A percentile compares a stretch with the other conserved stretches of the same genome.
These are phyloP conservation scores for Neopestalotiopsis rosae DNA, from an alignment of 2,329 filamentous ascomycete species.

Conservation along the genomic window DNA sequence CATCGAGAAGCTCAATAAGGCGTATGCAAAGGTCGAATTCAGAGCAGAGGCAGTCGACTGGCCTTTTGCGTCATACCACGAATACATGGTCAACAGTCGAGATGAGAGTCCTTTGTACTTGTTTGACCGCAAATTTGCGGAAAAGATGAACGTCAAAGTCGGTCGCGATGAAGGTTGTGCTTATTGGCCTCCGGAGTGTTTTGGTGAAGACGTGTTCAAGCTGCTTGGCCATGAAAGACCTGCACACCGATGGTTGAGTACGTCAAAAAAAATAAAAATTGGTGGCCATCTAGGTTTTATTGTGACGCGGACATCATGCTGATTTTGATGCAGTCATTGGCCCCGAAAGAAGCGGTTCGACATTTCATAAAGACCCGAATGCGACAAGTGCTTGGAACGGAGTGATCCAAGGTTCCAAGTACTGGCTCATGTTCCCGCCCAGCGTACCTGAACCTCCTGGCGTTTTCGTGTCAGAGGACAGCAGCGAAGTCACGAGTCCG, in stretches of 20 bases:
- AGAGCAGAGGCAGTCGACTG: slow-evolving; percentile 94
- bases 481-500: slow-evolving; percentile 91
- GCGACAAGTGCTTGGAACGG: slow-evolving; percentile 90
- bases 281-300: neutral
- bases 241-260: slow-evolving; percentile 84
- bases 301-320: neutral
- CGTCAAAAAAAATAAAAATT: slow-evolving; percentile 11
- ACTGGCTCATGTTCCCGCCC: slow-evolving; percentile 98
- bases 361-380: slow-evolving; percentile 87
- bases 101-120: slow-evolving; percentile 94
- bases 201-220: slow-evolving; percentile 85
- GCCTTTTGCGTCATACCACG: slow-evolving; percentile 79
- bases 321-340: slow-evolving; percentile 64
- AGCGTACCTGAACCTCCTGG: slow-evolving; percentile 76
- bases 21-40: slow-evolving; percentile 73
- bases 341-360: slow-evolving; percentile 84
- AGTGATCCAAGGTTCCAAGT: slow-evolving; percentile 86
- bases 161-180: slow-evolving; percentile 55
- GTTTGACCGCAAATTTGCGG: slow-evolving; percentile 85
- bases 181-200: slow-evolving; percentile 85
- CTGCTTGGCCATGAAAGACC: slow-evolving; percentile 80
- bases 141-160: slow-evolving; percentile 80
- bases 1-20: slow-evolving; percentile 66
- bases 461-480: slow-evolving; percentile 87
- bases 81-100: slow-evolving; percentile 78